A percentile compares a stretch with the other conserved stretches of the same genome.
Conservation (phyloP, 129 eudicot genomes). For the Artemisia tridentata region DNA sequence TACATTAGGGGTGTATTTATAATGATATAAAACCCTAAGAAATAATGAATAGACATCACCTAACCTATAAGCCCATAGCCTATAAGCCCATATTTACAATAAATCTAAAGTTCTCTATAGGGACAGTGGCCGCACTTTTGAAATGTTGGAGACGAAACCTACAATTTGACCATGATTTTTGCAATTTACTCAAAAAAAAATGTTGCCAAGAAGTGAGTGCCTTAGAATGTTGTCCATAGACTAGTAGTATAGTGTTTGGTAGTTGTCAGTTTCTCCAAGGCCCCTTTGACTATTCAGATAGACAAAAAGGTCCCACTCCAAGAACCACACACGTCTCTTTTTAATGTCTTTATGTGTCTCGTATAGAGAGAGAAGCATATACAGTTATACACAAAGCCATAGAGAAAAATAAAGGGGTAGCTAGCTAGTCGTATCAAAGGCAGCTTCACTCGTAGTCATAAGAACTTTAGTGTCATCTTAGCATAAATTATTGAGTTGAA, state of each 20-base stretch:
- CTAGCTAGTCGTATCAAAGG: constrained; percentile 20
- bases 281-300: constrained; percentile 23
- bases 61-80: too few species aligned
- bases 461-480: too few species aligned
- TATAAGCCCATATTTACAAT: too few species aligned
- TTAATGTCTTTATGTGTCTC: constrained; percentile 25
- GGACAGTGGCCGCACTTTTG: too few species aligned
- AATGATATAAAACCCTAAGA: too few species aligned
- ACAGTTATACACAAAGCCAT: constrained; percentile 4
- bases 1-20: too few species aligned
- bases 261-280: constrained; percentile 25
- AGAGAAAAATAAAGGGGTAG: constrained; percentile 21
- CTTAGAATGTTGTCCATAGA: constrained; percentile 25
- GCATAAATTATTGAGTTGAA: too few species aligned
- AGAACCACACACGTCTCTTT: constrained; percentile 22
- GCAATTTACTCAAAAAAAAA: too few species aligned
- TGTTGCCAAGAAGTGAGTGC: constrained; percentile 20
- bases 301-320: constrained; percentile 34
- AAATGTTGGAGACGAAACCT: background rate
- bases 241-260: constrained; percentile 26
- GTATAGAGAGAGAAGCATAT: constrained; percentile 11
- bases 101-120: too few species aligned
- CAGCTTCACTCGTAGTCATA: too few species aligned
- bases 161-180: too few species aligned
- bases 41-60: too few species aligned